Conservation (phyloP, 2,329 filamentous ascomycete genomes). For the Fusarium tricinctum region DNA sequence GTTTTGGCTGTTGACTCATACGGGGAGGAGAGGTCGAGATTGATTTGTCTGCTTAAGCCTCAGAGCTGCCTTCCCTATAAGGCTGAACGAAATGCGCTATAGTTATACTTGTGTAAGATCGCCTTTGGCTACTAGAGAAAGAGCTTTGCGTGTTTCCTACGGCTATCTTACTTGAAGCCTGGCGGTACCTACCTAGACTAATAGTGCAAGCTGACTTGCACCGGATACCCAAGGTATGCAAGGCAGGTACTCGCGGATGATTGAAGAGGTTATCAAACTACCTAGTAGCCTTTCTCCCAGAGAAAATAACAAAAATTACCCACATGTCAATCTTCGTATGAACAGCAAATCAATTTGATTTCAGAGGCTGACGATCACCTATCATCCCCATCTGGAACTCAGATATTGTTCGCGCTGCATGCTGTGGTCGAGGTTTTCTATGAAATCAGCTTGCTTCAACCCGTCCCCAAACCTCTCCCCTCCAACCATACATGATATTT, state of each 20-base stretch:
- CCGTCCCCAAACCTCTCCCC: no score
- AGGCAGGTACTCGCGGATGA: neutral
- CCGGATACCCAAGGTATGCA: neutral
- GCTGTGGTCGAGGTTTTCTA: no score
- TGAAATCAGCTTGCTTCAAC: no score
- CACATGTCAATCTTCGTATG: neutral
- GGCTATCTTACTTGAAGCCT: neutral
- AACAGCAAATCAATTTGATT: neutral
- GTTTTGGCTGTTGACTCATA: slow-evolving; percentile 46
- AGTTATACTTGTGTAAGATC: neutral
- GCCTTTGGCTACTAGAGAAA: neutral
- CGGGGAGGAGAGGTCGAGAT: neutral
- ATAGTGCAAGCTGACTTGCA: neutral
- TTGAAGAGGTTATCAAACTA: neutral
- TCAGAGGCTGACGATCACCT: neutral
- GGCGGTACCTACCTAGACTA: neutral
- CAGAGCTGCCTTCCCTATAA: neutral
- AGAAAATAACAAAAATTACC: neutral
- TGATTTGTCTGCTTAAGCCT: neutral
- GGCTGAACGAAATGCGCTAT: no score
- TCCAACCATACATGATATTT: no score
- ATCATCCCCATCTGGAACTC: neutral
- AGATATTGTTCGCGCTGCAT: neutral
- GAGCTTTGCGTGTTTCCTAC: neutral
- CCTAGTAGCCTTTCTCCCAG: neutral